These are phyloP conservation scores for Suhomyces choctaworum DNA, from an alignment of 1,139 yeast species.

Conservation along the genomic window DNA sequence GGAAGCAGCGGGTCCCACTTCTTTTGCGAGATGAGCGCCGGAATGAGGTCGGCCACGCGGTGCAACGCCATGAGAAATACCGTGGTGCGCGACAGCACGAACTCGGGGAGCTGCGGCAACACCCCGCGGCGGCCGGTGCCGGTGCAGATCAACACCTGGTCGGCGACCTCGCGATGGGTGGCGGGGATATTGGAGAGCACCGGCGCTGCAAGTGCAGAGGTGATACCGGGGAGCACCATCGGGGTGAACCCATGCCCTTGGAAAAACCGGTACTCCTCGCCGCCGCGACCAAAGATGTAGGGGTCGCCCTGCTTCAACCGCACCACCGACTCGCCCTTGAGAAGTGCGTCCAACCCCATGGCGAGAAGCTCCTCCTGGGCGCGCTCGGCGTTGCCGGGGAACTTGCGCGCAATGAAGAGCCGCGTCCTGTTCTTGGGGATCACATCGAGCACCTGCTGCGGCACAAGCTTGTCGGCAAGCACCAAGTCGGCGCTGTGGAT, in stretches of 20 bases:
- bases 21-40: constrained; percentile 50
- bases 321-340: constrained; percentile 74
- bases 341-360: constrained; percentile 65
- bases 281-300: constrained; percentile 94
- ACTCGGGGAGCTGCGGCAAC: constrained; percentile 76
- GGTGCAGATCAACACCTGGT: constrained; percentile 88
- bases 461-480: constrained; percentile 90
- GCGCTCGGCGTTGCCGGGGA: constrained; percentile 94
- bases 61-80: constrained; percentile 91
- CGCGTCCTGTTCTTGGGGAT: constrained; percentile 71
- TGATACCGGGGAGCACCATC: constrained; percentile 79
- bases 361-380: constrained; percentile 84
- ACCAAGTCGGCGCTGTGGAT: constrained; percentile 81
- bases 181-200: constrained; percentile 84
- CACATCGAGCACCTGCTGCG: constrained; percentile 78
- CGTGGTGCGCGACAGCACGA: constrained; percentile 70
- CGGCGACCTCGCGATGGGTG: constrained; percentile 90
- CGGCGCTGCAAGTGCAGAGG: constrained; percentile 90
- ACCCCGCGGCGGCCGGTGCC: constrained; percentile 93
- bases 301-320: constrained; percentile 97
- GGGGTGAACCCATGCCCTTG: constrained; percentile 67
- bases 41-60: constrained; percentile 68
- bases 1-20: constrained; percentile 76
- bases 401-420: constrained; percentile 84
- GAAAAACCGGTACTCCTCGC: constrained; percentile 82